Evolutionary conservation across 805 yeast species (phyloP), one percentile per base, ranked within the genome.

Genomic region (Saccharomycopsis babjevae): DNA sequence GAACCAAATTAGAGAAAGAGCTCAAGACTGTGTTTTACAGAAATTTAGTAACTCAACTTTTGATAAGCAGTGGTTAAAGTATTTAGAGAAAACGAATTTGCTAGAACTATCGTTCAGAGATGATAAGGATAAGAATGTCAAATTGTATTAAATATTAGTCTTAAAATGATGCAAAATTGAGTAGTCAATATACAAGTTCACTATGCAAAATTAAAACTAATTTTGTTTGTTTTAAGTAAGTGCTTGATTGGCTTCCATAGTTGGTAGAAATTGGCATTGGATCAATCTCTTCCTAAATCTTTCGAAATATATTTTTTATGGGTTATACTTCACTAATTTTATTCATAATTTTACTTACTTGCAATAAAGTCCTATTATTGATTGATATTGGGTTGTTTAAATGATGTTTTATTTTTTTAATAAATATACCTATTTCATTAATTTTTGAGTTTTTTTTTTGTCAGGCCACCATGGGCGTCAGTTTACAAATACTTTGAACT

Each of bases 41-140:
- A 79, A 81, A 68, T 89, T 89, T 68, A 82, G 89, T 5, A 88
- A 88, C 68, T 73, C 72, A 20, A 75, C 73, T 30, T 89, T 89
- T 68, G 80, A 76, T 43, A 65, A 64, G 7, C 72, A 73, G 30
- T 89, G 96, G 96, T 70, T 66, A n/a, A 61, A 66, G 42, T 62
- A 63, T 6, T 56, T 72, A 18, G 61, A 60, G 11, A 64, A 56
- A 34, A 16, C 60, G 34, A n/a, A 43, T 16, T 25, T 54, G 34
- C 43, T 30, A 16, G 65, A 63, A 10, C 18, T 50, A n/a, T 58
- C 25, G 13, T 32, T 55, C 15, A 28, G 64, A 40, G 61, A 55
- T 30, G 34, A 42, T 5, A 62, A 60, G 22, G 61, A 59, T 15
- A 60, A 54, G 22, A 58, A 60, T 18, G 62, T 39, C 18, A 54